These are phyloP conservation scores for Chalaropsis thielavioides DNA, from an alignment of 2,329 filamentous ascomycete genomes.

Conservation along the genomic window DNA sequence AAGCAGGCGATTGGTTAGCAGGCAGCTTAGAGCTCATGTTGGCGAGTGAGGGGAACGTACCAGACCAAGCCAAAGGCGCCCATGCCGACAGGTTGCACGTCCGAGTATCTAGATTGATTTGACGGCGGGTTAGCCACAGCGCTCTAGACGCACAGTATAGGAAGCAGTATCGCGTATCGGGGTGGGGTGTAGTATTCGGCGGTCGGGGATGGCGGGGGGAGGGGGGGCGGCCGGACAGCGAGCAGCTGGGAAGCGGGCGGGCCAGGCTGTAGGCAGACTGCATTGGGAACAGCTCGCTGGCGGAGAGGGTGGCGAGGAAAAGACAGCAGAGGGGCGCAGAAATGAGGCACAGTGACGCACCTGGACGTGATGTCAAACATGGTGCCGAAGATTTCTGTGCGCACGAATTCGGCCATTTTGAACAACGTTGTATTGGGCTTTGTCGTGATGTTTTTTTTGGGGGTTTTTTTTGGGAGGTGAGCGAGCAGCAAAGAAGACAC, in stretches of 20 bases:
- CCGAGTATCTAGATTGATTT: conserved; percentile 58
- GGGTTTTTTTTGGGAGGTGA: not conserved
- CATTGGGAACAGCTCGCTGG: not conserved
- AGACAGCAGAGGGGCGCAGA: not conserved
- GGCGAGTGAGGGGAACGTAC: conserved; percentile 37
- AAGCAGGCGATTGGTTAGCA: not conserved
- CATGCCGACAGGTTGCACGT: conserved; percentile 97
- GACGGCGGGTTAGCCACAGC: not conserved
- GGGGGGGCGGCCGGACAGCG: too few species aligned
- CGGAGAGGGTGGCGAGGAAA: not conserved
- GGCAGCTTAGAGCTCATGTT: not conserved
- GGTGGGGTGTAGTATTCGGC: not conserved
- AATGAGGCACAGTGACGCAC: conserved; percentile 33
- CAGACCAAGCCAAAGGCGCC: conserved; percentile 96
- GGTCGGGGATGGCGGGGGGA: too few species aligned
- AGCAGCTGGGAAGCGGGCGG: not conserved
- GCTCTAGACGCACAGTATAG: not conserved
- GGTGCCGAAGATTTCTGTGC: conserved; percentile 97
- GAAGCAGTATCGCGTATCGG: not conserved
- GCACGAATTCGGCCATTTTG: conserved; percentile 97
- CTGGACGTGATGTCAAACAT: conserved; percentile 99
- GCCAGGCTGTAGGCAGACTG: too few species aligned
- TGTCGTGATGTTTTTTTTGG: not conserved
- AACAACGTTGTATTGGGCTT: conserved; percentile 19
- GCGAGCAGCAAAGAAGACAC: conserved; percentile 14